Conservation (phyloP, 129 eudicot species). For the Helichrysum umbraculigerum region DNA sequence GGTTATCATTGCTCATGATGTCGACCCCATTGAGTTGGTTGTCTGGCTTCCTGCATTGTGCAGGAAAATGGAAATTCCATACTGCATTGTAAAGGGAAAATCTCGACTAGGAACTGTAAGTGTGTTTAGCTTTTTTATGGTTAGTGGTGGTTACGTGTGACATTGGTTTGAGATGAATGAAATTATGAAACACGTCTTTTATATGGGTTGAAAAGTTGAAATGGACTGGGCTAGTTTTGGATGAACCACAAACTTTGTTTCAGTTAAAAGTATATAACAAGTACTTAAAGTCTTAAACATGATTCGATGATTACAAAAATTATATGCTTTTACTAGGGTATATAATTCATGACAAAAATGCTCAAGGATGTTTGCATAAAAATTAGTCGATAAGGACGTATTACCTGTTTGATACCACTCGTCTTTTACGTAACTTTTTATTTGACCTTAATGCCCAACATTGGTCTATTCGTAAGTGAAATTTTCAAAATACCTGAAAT, state of each 20-base stretch:
- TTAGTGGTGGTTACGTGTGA: neutral
- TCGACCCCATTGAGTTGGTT: conserved; percentile 92
- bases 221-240: neutral
- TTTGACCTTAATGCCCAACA: neutral
- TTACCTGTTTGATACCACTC: neutral
- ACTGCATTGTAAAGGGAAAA: conserved; percentile 72
- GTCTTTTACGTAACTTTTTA: too few species aligned
- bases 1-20: conserved; percentile 94
- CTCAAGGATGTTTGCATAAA: too few species aligned
- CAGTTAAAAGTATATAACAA: too few species aligned
- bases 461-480: too few species aligned
- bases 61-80: conserved; percentile 95
- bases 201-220: neutral
- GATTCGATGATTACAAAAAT: neutral
- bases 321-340: neutral
- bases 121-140: neutral
- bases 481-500: too few species aligned
- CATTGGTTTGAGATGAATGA: too few species aligned
- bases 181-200: neutral
- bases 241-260: neutral
- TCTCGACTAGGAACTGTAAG: conserved; percentile 65
- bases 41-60: conserved; percentile 97
- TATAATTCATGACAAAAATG: neutral
- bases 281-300: too few species aligned
- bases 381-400: neutral